Percentiles rank a stretch among this genome's conserved stretches.
Conservation (phyloP, 148 eudicot species). For the Rhododendron kiyosumense region DNA sequence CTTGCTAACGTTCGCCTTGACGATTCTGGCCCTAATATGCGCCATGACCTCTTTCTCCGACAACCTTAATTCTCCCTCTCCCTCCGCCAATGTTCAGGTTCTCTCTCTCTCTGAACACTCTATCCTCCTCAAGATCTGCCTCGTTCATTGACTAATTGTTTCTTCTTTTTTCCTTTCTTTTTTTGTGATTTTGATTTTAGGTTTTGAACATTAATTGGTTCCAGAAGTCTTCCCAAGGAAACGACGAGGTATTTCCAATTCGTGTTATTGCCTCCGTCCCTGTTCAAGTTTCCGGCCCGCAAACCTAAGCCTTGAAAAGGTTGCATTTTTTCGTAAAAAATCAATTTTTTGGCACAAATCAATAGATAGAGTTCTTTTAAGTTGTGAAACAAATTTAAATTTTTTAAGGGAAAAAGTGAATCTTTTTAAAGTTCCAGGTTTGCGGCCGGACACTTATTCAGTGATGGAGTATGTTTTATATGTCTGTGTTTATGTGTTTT, state of each 20-base stretch:
- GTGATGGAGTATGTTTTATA: neutral
- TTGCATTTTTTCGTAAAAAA: too few species aligned
- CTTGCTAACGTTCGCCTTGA: conserved; percentile 62
- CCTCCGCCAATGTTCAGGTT: conserved; percentile 62
- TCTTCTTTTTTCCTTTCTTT: neutral
- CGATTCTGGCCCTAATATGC: conserved; percentile 75
- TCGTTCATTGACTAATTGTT: neutral
- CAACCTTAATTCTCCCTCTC: conserved; percentile 62
- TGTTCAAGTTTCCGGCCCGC: too few species aligned
- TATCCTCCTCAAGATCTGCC: conserved; percentile 1
- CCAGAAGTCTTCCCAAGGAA: conserved; percentile 66
- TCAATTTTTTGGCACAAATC: too few species aligned
- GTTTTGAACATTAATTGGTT: conserved; percentile 75
- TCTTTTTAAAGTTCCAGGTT: too few species aligned
- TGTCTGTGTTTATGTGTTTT: neutral
- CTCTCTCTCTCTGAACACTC: conserved; percentile 4
- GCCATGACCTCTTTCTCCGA: conserved; percentile 84
- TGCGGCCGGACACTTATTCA: too few species aligned
- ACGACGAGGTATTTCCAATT: conserved; percentile 66
- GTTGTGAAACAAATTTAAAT: too few species aligned
- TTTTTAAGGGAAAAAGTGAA: too few species aligned
- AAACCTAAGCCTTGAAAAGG: too few species aligned
- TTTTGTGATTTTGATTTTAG: conserved; percentile 29
- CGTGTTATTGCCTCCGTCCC: neutral
- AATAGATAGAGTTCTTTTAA: too few species aligned